Evolutionary conservation across 169 alveolate species (phyloP), one percentile per base, ranked within the genome.

Genomic region (Plasmodium yoelii): DNA sequence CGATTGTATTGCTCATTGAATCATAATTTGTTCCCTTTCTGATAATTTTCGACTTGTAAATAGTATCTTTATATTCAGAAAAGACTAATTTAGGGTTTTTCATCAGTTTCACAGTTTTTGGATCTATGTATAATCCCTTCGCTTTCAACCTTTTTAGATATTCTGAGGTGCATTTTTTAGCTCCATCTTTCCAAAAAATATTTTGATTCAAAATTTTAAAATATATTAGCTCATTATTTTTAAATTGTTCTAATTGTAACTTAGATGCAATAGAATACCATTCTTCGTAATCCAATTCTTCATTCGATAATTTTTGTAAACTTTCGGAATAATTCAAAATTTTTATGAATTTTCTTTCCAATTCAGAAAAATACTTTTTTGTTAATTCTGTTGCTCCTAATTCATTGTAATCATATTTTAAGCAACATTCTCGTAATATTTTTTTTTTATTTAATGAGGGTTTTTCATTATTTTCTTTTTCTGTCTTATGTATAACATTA

Each of bases 341-440:
- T 86, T 86, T 86, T 24, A 86, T 70, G 47, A 46, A 24, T 15
- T 7, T 86, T 18, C 46, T 59, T 65, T 86, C 91, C 64, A 86
- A 61, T 46, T 69, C 91, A 5, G 44, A 42, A 55, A 86, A 86
- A 46, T 59, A 86, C 47, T 57, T 86, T 53, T 19, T 59, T 9
- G 91, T 86, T 26, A 86, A 57, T 47, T 55, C 74, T 1, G 87
- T 86, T 13, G 91, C 87, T 4, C 91, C 91, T 63, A 86, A 57
- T 65, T 70, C 80, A 44, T 86, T 86, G 51, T 22, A 86, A 53
- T 86, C 86, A 15, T 86, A 71, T 44, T 69, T 86, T 9, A 69
- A 44, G 47, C 91, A 86, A 63, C 91, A 86, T 0, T 86, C 63
- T 6, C 61, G 47, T 69, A 86, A 18, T 12, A 86, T 70, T 10